Percentiles rank a stretch among this genome's conserved stretches.
These are phyloP conservation scores for Solanum medicagineum DNA, from an alignment of 257 asterid species.

Conservation along the genomic window DNA sequence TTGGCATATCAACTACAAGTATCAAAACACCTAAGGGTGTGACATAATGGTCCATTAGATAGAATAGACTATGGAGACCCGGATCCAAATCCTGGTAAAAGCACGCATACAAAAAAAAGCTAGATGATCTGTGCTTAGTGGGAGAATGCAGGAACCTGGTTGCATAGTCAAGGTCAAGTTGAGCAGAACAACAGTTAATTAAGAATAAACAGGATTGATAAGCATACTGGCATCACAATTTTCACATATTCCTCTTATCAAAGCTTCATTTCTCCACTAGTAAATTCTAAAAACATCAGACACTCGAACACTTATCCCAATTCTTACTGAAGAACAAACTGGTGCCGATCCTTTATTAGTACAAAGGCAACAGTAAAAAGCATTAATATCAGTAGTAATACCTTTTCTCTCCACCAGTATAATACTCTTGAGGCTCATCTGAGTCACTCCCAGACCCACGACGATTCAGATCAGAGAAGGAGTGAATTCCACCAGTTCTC, in stretches of 20 bases:
- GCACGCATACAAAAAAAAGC: not conserved
- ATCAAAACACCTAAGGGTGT: not conserved
- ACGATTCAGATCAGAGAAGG: constrained; percentile 63
- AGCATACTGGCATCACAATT: not conserved
- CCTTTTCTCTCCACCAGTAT: constrained; percentile 89
- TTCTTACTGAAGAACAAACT: not conserved
- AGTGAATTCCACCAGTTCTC: constrained; percentile 34
- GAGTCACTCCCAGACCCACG: constrained; percentile 50
- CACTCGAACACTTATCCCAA: not conserved
- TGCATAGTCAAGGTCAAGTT: not conserved
- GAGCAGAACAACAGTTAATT: not conserved
- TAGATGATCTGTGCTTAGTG: not conserved
- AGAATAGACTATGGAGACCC: not conserved
- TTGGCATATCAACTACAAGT: not conserved
- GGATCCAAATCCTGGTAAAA: not conserved
- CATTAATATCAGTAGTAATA: not conserved
- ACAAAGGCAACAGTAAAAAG: not conserved
- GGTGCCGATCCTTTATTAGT: not conserved
- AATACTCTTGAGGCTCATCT: constrained; percentile 76
- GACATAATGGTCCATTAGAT: not conserved
- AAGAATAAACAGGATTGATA: not conserved
- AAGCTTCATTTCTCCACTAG: not conserved
- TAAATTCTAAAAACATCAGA: not conserved
- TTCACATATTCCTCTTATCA: not conserved
- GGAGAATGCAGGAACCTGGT: not conserved